Conservation (phyloP, 169 alveolate species). For the Plasmodium yoelii region DNA sequence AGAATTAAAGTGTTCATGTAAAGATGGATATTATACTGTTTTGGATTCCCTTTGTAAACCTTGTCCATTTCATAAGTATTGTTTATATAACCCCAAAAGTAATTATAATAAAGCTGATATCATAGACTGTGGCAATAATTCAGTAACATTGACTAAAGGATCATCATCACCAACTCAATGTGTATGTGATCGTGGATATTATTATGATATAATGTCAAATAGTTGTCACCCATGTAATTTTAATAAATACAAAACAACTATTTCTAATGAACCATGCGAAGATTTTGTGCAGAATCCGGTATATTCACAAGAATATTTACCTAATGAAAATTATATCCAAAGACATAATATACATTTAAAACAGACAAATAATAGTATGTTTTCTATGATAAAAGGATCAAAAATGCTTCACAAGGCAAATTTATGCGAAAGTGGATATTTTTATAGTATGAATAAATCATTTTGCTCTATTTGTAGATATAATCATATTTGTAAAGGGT, state of each 20-base stretch:
- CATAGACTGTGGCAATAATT: slow-evolving; percentile 80
- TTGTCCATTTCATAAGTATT: slow-evolving; percentile 72
- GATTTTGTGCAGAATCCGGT: slow-evolving; percentile 20
- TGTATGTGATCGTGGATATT: slow-evolving; percentile 84
- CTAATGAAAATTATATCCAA: slow-evolving; percentile 38
- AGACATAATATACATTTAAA: slow-evolving; percentile 10
- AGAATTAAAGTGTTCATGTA: slow-evolving; percentile 78
- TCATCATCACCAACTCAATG: slow-evolving; percentile 85
- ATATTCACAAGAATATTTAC: slow-evolving; percentile 34
- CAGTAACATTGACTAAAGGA: slow-evolving; percentile 79
- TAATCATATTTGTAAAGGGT: slow-evolving; percentile 33
- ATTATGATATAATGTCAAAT: slow-evolving; percentile 73
- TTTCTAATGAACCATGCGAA: slow-evolving; percentile 27
- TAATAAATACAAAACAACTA: slow-evolving; percentile 6
- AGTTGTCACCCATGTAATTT: slow-evolving; percentile 59
- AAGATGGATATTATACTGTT: slow-evolving; percentile 76
- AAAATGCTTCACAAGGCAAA: slow-evolving; percentile 14
- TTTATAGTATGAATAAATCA: slow-evolving; percentile 50
- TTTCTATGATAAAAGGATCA: slow-evolving; percentile 47
- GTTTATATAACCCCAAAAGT: slow-evolving; percentile 81
- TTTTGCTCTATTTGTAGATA: slow-evolving; percentile 56
- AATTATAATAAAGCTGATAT: slow-evolving; percentile 81
- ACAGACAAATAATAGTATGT: slow-evolving; percentile 34
- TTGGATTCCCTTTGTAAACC: slow-evolving; percentile 71
- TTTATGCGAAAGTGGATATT: slow-evolving; percentile 70